Evolutionary conservation across 2,329 filamentous ascomycete species (phyloP), one percentile per base, ranked within the genome.

Genomic region (Amylocarpus encephaloides): DNA sequence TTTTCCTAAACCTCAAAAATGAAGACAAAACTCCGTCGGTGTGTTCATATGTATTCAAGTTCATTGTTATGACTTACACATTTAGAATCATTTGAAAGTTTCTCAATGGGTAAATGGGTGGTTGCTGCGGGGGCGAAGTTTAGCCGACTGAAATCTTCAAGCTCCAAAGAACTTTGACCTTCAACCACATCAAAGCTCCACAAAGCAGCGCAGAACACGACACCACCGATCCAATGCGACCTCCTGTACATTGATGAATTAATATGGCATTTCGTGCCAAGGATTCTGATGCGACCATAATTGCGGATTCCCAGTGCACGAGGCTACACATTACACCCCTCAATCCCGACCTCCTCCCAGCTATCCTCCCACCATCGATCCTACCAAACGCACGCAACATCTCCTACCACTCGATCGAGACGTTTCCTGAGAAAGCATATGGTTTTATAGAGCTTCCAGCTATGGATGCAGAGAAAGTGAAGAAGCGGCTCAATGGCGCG

Each of bases 261-360:
- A 40, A 46, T 33, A 46, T 45, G 46, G 46, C 46, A 10, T 12
- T 16, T 39, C 30, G 26, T 35, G 26, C 26, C 39, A 18, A 22
- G 9, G n/a, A 40, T 12, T 9, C 38, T 13, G 18, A 22, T 19
- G 29, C 32, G 9, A 12, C 42, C 22, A 13, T 35, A 19, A 49
- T 30, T 26, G n/a, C 33, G 15, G 38, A 33, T 22, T 12, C 49
- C 5, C 62, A 63, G 52, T 66, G 63, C 62, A 73, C 70, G 33
- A 80, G 89, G 60, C 79, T 98, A 47, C 89, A 98, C 70, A 93
- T 98, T 61, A 85, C 88, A 13, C 93, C 93, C 43, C 78, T 98
- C 59, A 89, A 84, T 62, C 73, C 85, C 35, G 80, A 85, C 6
- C 78, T 97, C 15, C 74, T 93, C 50, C 77, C 79, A 49, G 74